Evolutionary conservation across 2,329 filamentous ascomycete species (phyloP), one percentile per base, ranked within the genome.

Genomic region (Bipolaris zeicola): DNA sequence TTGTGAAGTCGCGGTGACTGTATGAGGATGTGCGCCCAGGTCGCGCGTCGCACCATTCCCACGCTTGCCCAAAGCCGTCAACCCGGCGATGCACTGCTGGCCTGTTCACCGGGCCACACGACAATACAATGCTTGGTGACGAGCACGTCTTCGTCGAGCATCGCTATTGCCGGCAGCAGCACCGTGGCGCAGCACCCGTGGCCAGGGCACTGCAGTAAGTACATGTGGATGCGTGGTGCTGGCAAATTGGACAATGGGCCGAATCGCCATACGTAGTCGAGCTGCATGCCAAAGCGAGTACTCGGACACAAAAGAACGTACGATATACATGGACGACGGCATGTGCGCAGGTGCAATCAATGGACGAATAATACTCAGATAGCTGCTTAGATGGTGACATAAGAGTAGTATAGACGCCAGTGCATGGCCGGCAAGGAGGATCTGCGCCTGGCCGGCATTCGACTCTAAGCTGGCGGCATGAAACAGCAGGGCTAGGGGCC

Each of bases 391-490:
- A 13, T 1, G 3, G 28, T 11, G 28, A 31, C 28, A 31, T 16
- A 63, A 67, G 55, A 48, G 44, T 28, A 48, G 44, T 28, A 60
- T 64, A 68, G 66, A 69, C 70, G 70, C 69, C 59, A 55, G 57
- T 61, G 55, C 65, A 11, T 57, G 52, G 60, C 63, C 56, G 64
- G 60, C 57, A 70, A 62, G 68, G 71, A 72, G 68, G 70, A 74
- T 74, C 71, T 50, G 58, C 70, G 50, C 49, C 68, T 58, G 68
- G 67, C 58, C 53, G 18, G 33, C 24, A 31, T 57, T 65, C 67
- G 68, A 62, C 72, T 72, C 66, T 62, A 67, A 67, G 65, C 65
- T 69, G 66, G 68, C 62, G 68, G 65, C 55, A 58, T 67, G 71
- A 73, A 72, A 71, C 70, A 66, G 66, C 70, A 66, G 67, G 64